phyloP scores from a whole-genome alignment of 768 basidiomycete species.

The Pleurotus cornucopiae region DNA sequence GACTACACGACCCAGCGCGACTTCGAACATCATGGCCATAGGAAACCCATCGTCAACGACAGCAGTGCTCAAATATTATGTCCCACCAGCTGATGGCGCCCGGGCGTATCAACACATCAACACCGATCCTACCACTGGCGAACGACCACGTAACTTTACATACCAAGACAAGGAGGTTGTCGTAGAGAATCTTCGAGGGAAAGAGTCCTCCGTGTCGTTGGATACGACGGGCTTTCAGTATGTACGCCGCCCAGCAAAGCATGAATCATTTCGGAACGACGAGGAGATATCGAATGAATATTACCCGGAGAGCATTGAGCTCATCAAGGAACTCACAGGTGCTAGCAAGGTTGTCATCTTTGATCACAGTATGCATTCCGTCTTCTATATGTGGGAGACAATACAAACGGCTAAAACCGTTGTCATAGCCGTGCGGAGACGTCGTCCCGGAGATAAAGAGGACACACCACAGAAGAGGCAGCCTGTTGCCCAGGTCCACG shows the following conservation, averaged over 20 bases:
- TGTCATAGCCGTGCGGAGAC: slow-evolving; percentile 41
- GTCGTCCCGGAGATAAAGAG: slow-evolving; percentile 31
- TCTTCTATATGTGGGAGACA: not conserved
- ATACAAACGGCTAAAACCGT: not conserved
- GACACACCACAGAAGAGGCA: slow-evolving; percentile 34
- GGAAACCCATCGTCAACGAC: slow-evolving; percentile 16
- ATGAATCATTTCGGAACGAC: slow-evolving; percentile 45
- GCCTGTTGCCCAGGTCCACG: slow-evolving; percentile 42
- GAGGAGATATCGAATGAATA: slow-evolving; percentile 51
- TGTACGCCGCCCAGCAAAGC: slow-evolving; percentile 32
- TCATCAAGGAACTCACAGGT: slow-evolving; percentile 57
- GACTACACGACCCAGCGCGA: too few species aligned
- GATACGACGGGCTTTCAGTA: slow-evolving; percentile 53
- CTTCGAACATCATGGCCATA: not conserved
- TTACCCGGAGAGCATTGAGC: slow-evolving; percentile 55
- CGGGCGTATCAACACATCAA: slow-evolving; percentile 35
- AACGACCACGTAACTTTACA: slow-evolving; percentile 31
- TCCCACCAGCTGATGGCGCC: slow-evolving; percentile 33
- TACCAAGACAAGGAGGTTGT: slow-evolving; percentile 23
- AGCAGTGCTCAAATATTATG: slow-evolving; percentile 32
- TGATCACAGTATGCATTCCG: slow-evolving; percentile 49
- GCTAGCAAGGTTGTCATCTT: slow-evolving; percentile 60
- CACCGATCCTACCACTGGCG: slow-evolving; percentile 27
- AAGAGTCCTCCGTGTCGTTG: slow-evolving; percentile 38
- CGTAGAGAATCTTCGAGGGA: slow-evolving; percentile 53